Conservation (phyloP, 2,329 filamentous ascomycete genomes). For the Alternaria ethzedia region DNA sequence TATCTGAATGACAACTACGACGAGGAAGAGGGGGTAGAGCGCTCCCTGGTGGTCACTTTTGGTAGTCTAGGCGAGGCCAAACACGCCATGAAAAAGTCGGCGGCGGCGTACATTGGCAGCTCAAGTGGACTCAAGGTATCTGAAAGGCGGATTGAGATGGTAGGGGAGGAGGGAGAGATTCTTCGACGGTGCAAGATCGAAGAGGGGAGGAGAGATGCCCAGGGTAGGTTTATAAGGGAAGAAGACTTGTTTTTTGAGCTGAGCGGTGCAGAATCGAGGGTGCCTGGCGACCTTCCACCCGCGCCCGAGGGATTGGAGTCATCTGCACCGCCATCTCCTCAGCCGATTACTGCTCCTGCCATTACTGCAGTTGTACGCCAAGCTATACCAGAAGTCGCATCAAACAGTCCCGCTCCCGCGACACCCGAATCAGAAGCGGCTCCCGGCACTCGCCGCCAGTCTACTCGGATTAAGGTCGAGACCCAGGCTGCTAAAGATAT, state of each 20-base stretch:
- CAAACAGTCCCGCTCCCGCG: background rate
- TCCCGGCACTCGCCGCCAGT: background rate
- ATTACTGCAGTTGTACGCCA: background rate
- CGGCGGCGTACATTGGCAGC: background rate
- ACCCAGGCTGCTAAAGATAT: background rate
- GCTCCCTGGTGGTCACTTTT: slow-evolving; percentile 5
- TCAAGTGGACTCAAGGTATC: background rate
- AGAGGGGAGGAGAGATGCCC: background rate
- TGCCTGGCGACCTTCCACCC: background rate
- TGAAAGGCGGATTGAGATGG: slow-evolving; percentile 3
- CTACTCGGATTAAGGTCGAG: background rate
- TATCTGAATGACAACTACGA: background rate
- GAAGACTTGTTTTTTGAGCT: background rate
- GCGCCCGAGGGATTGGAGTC: background rate
- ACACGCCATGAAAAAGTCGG: slow-evolving; percentile 5
- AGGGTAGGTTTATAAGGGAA: background rate
- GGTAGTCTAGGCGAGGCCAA: slow-evolving; percentile 1
- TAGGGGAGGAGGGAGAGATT: background rate
- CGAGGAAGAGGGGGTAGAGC: background rate
- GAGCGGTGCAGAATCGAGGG: background rate
- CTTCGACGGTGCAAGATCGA: background rate
- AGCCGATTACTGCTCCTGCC: background rate
- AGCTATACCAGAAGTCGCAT: background rate
- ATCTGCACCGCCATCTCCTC: background rate
- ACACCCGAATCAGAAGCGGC: background rate